A percentile compares a stretch with the other conserved stretches of the same genome.
Evolutionary conservation across 208 protist genomes (phyloP).

Genomic region (Strigomonas galati): DNA sequence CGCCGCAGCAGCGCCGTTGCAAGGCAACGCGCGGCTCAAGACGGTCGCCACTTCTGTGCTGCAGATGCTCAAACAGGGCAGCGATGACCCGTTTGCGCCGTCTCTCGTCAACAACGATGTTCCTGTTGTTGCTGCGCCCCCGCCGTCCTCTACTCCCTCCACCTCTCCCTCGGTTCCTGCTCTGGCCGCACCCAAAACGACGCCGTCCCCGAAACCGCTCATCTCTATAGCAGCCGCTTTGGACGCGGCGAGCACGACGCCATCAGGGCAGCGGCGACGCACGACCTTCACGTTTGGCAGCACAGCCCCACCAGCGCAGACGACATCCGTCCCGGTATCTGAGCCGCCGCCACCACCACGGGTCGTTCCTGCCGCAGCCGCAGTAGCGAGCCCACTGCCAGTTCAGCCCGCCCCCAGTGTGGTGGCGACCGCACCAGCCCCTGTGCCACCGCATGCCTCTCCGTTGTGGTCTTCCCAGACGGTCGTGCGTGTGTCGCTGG

Average conservation of each 20-base stretch:
- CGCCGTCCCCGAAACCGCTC: background rate
- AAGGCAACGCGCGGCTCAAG: constrained; percentile 1
- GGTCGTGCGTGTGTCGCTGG: too few species aligned
- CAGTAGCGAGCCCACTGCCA: too few species aligned
- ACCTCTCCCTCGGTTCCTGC: background rate
- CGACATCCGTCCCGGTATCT: background rate
- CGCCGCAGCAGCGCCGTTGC: background rate
- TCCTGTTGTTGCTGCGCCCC: too few species aligned
- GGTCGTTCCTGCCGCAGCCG: too few species aligned
- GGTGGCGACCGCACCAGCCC: too few species aligned
- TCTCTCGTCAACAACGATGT: too few species aligned
- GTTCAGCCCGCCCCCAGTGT: too few species aligned
- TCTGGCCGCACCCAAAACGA: background rate
- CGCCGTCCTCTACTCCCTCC: too few species aligned
- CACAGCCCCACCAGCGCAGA: background rate
- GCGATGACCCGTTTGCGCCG: too few species aligned
- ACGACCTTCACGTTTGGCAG: constrained; percentile 31
- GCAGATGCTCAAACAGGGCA: constrained; percentile 8
- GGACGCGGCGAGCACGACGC: background rate
- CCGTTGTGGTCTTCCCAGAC: too few species aligned
- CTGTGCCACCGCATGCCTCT: too few species aligned
- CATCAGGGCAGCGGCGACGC: constrained; percentile 14
- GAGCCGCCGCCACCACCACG: too few species aligned
- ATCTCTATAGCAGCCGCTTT: background rate
- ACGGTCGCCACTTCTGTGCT: constrained; percentile 6